Percentiles rank a stretch among this genome's conserved stretches.
Conservation (phyloP, 2,329 filamentous ascomycete species). For the Plectosphaerella sp. region DNA sequence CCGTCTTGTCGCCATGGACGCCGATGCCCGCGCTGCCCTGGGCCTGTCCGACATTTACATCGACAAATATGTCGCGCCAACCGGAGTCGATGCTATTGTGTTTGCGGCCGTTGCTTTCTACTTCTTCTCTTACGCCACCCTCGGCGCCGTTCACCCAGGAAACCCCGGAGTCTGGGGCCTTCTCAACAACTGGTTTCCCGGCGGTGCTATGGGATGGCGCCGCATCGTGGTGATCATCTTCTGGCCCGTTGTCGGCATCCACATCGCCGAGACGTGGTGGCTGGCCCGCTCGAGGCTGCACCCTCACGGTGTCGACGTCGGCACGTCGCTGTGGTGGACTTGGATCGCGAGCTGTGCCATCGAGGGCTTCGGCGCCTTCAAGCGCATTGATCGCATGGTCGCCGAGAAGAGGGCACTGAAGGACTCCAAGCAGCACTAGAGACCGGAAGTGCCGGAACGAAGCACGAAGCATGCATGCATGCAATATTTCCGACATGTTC, state of each 20-base stretch:
- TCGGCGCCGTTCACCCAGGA: conserved; percentile 47
- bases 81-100: conserved; percentile 48
- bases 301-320: conserved; percentile 41
- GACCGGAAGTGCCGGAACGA: too few relatives aligned
- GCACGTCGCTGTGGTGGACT: conserved; percentile 44
- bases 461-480: too few relatives aligned
- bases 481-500: too few relatives aligned
- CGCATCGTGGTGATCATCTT: conserved; percentile 57
- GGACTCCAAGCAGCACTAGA: conserved; percentile 23
- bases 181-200: conserved; percentile 48
- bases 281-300: conserved; percentile 43
- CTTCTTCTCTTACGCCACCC: conserved; percentile 42
- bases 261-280: conserved; percentile 57
- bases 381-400: conserved; percentile 46
- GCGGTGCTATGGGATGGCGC: conserved; percentile 53
- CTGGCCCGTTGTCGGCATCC: conserved; percentile 56
- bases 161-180: conserved; percentile 42
- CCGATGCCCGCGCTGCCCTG: conserved; percentile 52
- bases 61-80: conserved; percentile 36
- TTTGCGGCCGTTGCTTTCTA: conserved; percentile 41
- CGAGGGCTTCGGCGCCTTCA: conserved; percentile 48
- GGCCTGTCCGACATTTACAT: conserved; percentile 48
- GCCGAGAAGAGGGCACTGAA: conserved; percentile 34
- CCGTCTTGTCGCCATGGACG: conserved; percentile 67
- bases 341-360: conserved; percentile 51